These are phyloP conservation scores for Massariosphaeria phaeospora DNA, from an alignment of 495 filamentous ascomycete species.

Conservation along the genomic window DNA sequence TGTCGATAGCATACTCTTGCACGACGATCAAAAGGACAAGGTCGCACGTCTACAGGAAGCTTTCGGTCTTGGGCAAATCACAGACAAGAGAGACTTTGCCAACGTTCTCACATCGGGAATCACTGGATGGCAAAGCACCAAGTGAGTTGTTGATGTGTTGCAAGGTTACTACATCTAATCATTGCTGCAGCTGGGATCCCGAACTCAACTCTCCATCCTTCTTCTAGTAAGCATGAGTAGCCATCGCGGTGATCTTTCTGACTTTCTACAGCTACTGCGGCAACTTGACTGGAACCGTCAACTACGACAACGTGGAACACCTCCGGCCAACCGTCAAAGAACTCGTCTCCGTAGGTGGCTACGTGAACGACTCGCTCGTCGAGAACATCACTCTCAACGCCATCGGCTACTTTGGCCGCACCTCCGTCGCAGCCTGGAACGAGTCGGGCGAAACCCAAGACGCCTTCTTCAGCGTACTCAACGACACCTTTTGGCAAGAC, in stretches of 20 bases:
- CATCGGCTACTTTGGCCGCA: slow-evolving; percentile 56
- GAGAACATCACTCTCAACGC: slow-evolving; percentile 59
- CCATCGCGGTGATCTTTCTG: neutral
- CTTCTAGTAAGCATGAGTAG: slow-evolving; percentile 36
- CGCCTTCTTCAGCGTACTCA: slow-evolving; percentile 49
- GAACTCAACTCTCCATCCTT: slow-evolving; percentile 51
- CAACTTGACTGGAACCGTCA: slow-evolving; percentile 48
- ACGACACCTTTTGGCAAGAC: slow-evolving; percentile 51
- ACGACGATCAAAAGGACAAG: slow-evolving; percentile 44
- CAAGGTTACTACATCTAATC: neutral
- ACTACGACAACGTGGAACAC: slow-evolving; percentile 46
- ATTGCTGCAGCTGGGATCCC: slow-evolving; percentile 55
- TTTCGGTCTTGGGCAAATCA: slow-evolving; percentile 57
- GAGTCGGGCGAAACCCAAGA: slow-evolving; percentile 46
- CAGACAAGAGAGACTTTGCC: slow-evolving; percentile 59
- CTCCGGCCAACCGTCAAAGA: slow-evolving; percentile 44
- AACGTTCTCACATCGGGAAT: slow-evolving; percentile 50
- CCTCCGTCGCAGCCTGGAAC: slow-evolving; percentile 38
- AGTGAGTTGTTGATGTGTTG: slow-evolving; percentile 29
- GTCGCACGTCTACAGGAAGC: slow-evolving; percentile 52
- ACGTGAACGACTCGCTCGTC: slow-evolving; percentile 47
- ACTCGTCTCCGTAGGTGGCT: slow-evolving; percentile 54
- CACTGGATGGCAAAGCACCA: slow-evolving; percentile 54
- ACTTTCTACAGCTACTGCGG: slow-evolving; percentile 55
- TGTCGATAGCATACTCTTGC: slow-evolving; percentile 61